Conservation (phyloP, 2,329 filamentous ascomycete genomes). For the Calonectria pauciramosa region DNA sequence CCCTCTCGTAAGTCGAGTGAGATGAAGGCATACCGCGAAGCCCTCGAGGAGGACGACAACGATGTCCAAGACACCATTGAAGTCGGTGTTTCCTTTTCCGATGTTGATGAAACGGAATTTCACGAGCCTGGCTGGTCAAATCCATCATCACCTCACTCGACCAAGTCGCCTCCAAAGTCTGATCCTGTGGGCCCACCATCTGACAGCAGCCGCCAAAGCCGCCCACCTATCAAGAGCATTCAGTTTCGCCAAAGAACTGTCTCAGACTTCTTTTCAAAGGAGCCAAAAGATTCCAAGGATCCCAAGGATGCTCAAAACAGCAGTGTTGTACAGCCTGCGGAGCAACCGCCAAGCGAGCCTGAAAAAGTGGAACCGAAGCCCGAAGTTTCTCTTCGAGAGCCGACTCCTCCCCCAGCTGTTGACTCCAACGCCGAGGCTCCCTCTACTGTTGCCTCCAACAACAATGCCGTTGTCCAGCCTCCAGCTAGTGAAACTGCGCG, state of each 20-base stretch:
- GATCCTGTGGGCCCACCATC: slow-evolving; percentile 27
- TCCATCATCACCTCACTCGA: slow-evolving; percentile 47
- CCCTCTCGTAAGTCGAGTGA: slow-evolving; percentile 56
- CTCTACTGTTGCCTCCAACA: background rate
- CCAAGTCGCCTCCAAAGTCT: slow-evolving; percentile 38
- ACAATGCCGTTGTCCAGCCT: slow-evolving; percentile 9
- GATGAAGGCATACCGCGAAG: slow-evolving; percentile 48
- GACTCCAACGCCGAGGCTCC: background rate
- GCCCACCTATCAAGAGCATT: slow-evolving; percentile 25
- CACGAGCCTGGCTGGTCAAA: slow-evolving; percentile 43
- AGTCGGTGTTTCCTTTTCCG: slow-evolving; percentile 60
- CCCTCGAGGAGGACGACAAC: slow-evolving; percentile 56
- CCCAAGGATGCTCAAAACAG: slow-evolving; percentile 26
- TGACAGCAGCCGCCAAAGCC: slow-evolving; percentile 16
- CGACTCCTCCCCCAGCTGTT: background rate
- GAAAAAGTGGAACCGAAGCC: slow-evolving; percentile 38
- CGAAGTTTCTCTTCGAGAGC: slow-evolving; percentile 25
- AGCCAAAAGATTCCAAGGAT: background rate
- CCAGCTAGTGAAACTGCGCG: slow-evolving; percentile 27
- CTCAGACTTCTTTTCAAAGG: slow-evolving; percentile 13
- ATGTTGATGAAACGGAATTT: slow-evolving; percentile 49
- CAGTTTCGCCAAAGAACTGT: slow-evolving; percentile 23
- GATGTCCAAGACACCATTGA: slow-evolving; percentile 71
- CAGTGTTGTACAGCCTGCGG: slow-evolving; percentile 33
- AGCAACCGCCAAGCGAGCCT: slow-evolving; percentile 33